Evolutionary conservation across 164 flowering plant species (phyloP).

Genomic region (Berberis thunbergii): DNA sequence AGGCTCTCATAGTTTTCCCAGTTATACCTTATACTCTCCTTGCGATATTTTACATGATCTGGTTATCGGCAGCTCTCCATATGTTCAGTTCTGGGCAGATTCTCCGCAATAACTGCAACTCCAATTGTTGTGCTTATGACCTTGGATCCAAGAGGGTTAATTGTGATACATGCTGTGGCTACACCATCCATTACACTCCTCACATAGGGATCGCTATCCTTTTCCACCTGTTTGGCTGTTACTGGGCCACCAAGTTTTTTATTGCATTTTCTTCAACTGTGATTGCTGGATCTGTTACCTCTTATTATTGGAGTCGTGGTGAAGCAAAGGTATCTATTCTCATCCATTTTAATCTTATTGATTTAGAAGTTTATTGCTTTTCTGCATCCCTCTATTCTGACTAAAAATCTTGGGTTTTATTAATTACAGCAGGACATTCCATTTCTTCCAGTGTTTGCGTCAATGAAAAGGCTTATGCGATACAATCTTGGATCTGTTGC

Average conservation of each 20-base stretch:
- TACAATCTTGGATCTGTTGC: slow-evolving; percentile 93
- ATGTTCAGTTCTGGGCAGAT: slow-evolving; percentile 82
- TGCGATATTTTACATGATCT: slow-evolving; percentile 79
- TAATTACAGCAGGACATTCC: slow-evolving; percentile 58
- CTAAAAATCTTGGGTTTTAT: slow-evolving; percentile 1
- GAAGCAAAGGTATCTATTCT: slow-evolving; percentile 54
- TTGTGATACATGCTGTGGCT: slow-evolving; percentile 90
- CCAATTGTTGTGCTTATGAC: slow-evolving; percentile 85
- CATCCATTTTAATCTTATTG: no score
- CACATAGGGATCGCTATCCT: slow-evolving; percentile 73
- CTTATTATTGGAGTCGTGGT: slow-evolving; percentile 95
- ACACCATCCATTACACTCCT: slow-evolving; percentile 73
- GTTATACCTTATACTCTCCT: slow-evolving; percentile 67
- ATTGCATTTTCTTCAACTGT: slow-evolving; percentile 87
- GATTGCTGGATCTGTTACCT: slow-evolving; percentile 97
- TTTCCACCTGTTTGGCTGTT: slow-evolving; percentile 87
- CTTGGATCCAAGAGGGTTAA: slow-evolving; percentile 48
- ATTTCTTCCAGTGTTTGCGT: slow-evolving; percentile 87
- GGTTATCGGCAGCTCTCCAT: slow-evolving; percentile 85
- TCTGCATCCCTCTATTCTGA: slow-evolving; percentile 2
- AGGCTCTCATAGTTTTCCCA: slow-evolving; percentile 83
- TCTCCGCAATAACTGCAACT: slow-evolving; percentile 57
- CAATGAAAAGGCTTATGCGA: slow-evolving; percentile 79
- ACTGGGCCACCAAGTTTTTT: slow-evolving; percentile 91
- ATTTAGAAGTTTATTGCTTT: no score